Conservation (phyloP, 1,284 basidiomycete genomes). For the Papiliotrema nemorosa region DNA sequence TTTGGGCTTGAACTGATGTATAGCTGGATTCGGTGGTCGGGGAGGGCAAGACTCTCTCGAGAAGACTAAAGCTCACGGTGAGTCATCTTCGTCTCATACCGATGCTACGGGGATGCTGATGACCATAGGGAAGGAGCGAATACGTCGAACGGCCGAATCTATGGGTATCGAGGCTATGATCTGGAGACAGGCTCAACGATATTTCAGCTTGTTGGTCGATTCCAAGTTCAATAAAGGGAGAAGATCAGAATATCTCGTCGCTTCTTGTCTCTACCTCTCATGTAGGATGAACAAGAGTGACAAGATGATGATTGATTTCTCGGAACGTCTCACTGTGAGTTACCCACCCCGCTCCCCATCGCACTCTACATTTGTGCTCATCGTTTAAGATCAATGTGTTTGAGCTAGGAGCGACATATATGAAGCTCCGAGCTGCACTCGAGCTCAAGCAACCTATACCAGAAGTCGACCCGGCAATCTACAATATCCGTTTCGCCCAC, state of each 20-base stretch:
- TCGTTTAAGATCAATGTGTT: slow-evolving; percentile 85
- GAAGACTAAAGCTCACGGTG: slow-evolving; percentile 39
- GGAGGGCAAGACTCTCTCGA: slow-evolving; percentile 27
- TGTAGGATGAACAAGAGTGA: slow-evolving; percentile 81
- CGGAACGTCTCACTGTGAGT: slow-evolving; percentile 77
- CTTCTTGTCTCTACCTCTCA: slow-evolving; percentile 91
- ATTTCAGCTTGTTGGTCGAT: slow-evolving; percentile 91
- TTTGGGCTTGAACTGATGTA: slow-evolving; percentile 22
- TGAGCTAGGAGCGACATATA: slow-evolving; percentile 91
- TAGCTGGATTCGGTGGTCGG: slow-evolving; percentile 27
- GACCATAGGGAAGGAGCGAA: slow-evolving; percentile 2
- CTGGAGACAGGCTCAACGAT: slow-evolving; percentile 75
- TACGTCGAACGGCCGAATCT: slow-evolving; percentile 4
- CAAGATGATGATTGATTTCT: slow-evolving; percentile 99
- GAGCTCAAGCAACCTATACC: slow-evolving; percentile 73
- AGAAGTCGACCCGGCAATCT: slow-evolving; percentile 88
- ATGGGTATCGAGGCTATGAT: slow-evolving; percentile 64
- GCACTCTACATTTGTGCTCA: background rate
- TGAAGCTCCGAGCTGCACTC: slow-evolving; percentile 86
- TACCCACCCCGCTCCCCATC: background rate
- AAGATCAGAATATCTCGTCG: slow-evolving; percentile 86
- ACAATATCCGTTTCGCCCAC: slow-evolving; percentile 94
- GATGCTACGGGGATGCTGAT: background rate
- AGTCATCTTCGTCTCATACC: slow-evolving; percentile 2
- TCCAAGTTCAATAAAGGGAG: slow-evolving; percentile 92